A percentile compares a stretch with the other conserved stretches of the same genome.
Evolutionary conservation across 768 basidiomycete genomes (phyloP).

Genomic region (Leccinellum albellum): DNA sequence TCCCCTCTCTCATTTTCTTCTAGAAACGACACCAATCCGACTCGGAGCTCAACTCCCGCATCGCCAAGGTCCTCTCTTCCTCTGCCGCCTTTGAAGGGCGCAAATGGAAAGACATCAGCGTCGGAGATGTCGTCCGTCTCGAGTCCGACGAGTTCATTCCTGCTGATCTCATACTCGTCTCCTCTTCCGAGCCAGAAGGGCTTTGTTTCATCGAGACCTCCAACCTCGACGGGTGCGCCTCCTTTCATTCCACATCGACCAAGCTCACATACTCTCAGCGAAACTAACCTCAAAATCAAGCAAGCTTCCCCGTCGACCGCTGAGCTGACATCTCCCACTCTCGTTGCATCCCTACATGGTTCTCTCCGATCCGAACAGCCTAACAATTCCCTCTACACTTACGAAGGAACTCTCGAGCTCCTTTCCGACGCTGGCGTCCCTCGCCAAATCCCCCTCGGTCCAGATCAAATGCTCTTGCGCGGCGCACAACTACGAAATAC

Average conservation of each 20-base stretch:
- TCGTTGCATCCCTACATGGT: conserved; percentile 71
- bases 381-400: conserved; percentile 96
- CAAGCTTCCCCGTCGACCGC: conserved; percentile 86
- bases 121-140: conserved; percentile 89
- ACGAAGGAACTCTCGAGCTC: conserved; percentile 77
- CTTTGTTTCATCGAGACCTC: conserved; percentile 97
- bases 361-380: conserved; percentile 93
- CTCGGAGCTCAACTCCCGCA: conserved; percentile 81
- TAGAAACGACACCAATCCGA: conserved; percentile 98
- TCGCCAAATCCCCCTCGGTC: conserved; percentile 85
- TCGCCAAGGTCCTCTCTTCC: conserved; percentile 67
- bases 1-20: conserved; percentile 10
- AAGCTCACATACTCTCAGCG: conserved; percentile 42
- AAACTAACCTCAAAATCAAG: conserved; percentile 99
- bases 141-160: conserved; percentile 94
- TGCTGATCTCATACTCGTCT: conserved; percentile 84
- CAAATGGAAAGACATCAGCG: conserved; percentile 86
- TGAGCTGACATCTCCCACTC: conserved; percentile 69
- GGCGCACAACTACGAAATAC: conserved; percentile 97
- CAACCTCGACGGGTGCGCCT: conserved; percentile 87
- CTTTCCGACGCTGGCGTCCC: conserved; percentile 52
- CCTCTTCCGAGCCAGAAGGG: conserved; percentile 93
- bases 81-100: conserved; percentile 63
- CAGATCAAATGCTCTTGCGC: conserved; percentile 89
- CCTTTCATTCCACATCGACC: background rate